Base-by-base conservation (phyloP, 1,284 basidiomycete genomes). In the Rhizoctonia solani region DNA sequence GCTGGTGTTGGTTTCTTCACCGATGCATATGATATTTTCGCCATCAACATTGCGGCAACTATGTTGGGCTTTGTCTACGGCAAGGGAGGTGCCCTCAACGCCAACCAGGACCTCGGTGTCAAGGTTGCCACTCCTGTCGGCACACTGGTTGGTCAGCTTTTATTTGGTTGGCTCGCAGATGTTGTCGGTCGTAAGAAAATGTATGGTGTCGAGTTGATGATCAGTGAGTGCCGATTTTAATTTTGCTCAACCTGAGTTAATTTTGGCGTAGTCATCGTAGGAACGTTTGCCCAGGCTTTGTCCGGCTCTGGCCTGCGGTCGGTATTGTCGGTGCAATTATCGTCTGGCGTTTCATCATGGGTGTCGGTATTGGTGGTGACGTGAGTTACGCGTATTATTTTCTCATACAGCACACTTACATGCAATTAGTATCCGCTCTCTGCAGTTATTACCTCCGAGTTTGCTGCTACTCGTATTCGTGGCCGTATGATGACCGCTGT, bases 1-100 rank as follows among this genome's bases (percentile, higher is more conserved):
- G 88, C 90, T 1, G 88, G 89, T 70, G 86, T 88, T 11, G 90
- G 90, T 37, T 92, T 92, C 81, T 92, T 91, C 79, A 90, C 90
- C 46, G 90, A 68, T 61, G 69, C 69, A 39, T 69, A 69, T 29
- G 70, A 71, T 37, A 68, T 70, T 32, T 71, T 71, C 70, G 76
- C 76, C 69, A 81, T 93, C 78, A 91, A 87, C 73, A 87, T 92
- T 50, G 89, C 84, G 0, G 84, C 87, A 0, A 79, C 80, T 0
- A 92, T 93, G 89, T 77, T 93, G 49, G 88, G 87, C 16, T 88
- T 85, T 72, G 85, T 92, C 53, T 93, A 66, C 19, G 50, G 50
- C 5, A 21, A 11, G 29, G 23, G 23, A 6, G 3, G 6, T n/a
- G 23, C 27, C 77, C 78, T 89, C 67, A 82, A 80, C 49, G 69